These are phyloP conservation scores for Peterozyma xylosa DNA, from an alignment of 805 yeast species.

Conservation along the genomic window DNA sequence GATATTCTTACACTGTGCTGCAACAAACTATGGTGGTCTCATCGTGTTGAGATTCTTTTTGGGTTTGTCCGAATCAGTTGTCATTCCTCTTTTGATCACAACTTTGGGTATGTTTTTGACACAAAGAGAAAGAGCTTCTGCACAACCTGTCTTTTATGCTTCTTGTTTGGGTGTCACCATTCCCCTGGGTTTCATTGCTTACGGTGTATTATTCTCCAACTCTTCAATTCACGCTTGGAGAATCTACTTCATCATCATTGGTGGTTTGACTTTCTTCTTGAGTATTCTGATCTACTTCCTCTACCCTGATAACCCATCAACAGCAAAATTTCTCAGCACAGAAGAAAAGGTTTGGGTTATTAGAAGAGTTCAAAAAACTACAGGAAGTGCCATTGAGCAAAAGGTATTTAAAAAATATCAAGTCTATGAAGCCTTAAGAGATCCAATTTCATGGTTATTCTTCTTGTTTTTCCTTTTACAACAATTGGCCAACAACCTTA, in stretches of 20 bases:
- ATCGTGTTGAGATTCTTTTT: constrained; percentile 39
- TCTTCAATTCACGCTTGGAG: constrained; percentile 35
- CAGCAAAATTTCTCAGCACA: constrained; percentile 35
- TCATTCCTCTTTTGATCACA: constrained; percentile 33
- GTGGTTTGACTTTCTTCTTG: constrained; percentile 41
- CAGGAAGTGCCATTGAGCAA: constrained; percentile 33
- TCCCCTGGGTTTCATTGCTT: constrained; percentile 21
- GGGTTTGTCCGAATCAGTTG: constrained; percentile 40
- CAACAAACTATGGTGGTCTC: constrained; percentile 36
- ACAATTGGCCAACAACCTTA: constrained; percentile 44
- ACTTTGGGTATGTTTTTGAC: constrained; percentile 46
- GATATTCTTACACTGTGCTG: constrained; percentile 38
- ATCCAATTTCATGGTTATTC: constrained; percentile 40
- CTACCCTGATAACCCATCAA: constrained; percentile 53
- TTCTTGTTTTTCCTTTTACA: constrained; percentile 31
- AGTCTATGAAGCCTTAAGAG: constrained; percentile 40
- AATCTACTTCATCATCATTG: constrained; percentile 48
- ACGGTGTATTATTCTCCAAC: constrained; percentile 24
- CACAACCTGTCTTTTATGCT: constrained; percentile 46
- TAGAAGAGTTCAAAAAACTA: constrained; percentile 29
- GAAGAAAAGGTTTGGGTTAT: constrained; percentile 48
- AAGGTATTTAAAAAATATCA: constrained; percentile 39
- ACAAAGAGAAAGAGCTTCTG: constrained; percentile 33
- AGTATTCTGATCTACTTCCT: constrained; percentile 25
- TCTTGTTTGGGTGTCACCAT: constrained; percentile 44